A percentile compares a stretch with the other conserved stretches of the same genome.
phyloP scores from a whole-genome alignment of 2,329 filamentous ascomycete species.

The Lomentospora prolificans region DNA sequence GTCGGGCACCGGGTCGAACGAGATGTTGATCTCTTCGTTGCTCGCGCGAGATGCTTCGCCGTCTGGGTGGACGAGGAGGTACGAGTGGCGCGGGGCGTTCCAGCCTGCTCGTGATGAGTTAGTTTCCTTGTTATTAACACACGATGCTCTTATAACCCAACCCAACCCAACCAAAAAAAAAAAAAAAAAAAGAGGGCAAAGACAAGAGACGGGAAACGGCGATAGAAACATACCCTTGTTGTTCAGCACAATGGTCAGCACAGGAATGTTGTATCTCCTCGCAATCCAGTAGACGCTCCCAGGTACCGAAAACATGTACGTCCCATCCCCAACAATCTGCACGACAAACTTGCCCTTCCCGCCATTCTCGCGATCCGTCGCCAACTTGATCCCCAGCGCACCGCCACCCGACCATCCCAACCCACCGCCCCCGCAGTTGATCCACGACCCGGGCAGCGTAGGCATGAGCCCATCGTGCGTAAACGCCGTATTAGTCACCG shows the following conservation, averaged over 20 bases:
- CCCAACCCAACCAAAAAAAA: not conserved
- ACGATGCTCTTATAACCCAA: too few species aligned
- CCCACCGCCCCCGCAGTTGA: slow-evolving; percentile 73
- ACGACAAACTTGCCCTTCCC: slow-evolving; percentile 40
- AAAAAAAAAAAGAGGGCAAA: not conserved
- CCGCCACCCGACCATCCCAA: slow-evolving; percentile 73
- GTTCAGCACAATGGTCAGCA: slow-evolving; percentile 46
- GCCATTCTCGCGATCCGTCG: slow-evolving; percentile 32
- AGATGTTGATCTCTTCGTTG: slow-evolving; percentile 55
- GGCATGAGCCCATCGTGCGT: slow-evolving; percentile 64
- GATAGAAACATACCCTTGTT: slow-evolving; percentile 47
- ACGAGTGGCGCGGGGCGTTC: slow-evolving; percentile 49
- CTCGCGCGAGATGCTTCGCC: slow-evolving; percentile 42
- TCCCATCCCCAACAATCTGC: slow-evolving; percentile 48
- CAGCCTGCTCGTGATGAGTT: slow-evolving; percentile 22
- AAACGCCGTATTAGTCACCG: slow-evolving; percentile 60
- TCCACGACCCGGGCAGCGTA: slow-evolving; percentile 60
- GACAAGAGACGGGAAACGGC: slow-evolving; percentile 11
- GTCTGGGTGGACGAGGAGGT: slow-evolving; percentile 48
- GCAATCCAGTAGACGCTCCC: slow-evolving; percentile 48
- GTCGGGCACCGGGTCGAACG: slow-evolving; percentile 47
- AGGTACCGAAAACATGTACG: slow-evolving; percentile 44
- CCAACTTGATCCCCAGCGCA: slow-evolving; percentile 68
- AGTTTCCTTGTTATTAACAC: too few species aligned
- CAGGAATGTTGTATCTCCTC: slow-evolving; percentile 41